Percentiles rank a stretch among this genome's conserved stretches.
Evolutionary conservation across 1,284 basidiomycete genomes (phyloP).

Genomic region (Fomitopsis pinicola): DNA sequence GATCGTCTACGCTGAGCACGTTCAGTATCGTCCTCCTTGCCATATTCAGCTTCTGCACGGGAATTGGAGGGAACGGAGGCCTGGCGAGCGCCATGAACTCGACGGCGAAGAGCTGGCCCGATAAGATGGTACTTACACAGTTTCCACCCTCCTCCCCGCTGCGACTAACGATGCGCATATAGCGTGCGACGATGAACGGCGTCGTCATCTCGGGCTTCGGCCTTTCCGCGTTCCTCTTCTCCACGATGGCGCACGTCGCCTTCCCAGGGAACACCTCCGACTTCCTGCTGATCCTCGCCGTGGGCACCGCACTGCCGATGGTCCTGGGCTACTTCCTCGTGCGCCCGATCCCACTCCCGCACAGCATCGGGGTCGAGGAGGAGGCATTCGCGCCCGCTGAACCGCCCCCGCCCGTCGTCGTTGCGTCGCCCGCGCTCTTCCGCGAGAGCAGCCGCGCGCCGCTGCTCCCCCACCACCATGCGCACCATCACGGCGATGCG

Average conservation of each 20-base stretch:
- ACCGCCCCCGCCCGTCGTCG: slow-evolving; percentile 11
- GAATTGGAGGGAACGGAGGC: slow-evolving; percentile 59
- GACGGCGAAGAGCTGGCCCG: slow-evolving; percentile 63
- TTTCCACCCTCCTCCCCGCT: not conserved
- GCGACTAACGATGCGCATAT: not conserved
- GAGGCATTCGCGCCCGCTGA: slow-evolving; percentile 16
- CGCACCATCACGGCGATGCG: slow-evolving; percentile 17
- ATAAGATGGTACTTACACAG: slow-evolving; percentile 36
- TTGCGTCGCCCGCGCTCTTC: slow-evolving; percentile 20
- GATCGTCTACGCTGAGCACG: slow-evolving; percentile 14
- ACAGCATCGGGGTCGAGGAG: slow-evolving; percentile 12
- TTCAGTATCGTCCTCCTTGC: slow-evolving; percentile 38
- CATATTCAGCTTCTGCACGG: slow-evolving; percentile 52
- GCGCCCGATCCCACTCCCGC: slow-evolving; percentile 49
- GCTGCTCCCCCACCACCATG: slow-evolving; percentile 19
- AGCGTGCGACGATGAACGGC: slow-evolving; percentile 71
- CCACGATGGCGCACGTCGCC: slow-evolving; percentile 56
- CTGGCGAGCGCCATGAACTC: slow-evolving; percentile 53
- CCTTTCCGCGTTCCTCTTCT: slow-evolving; percentile 79
- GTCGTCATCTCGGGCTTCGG: slow-evolving; percentile 82
- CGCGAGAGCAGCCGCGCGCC: slow-evolving; percentile 25
- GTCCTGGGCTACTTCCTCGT: slow-evolving; percentile 63
- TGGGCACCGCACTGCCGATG: slow-evolving; percentile 70
- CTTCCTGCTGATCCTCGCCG: slow-evolving; percentile 64
- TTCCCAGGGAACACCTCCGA: slow-evolving; percentile 71